Base-by-base conservation (phyloP, 345 rosid species). In the Trapa bicornis region DNA sequence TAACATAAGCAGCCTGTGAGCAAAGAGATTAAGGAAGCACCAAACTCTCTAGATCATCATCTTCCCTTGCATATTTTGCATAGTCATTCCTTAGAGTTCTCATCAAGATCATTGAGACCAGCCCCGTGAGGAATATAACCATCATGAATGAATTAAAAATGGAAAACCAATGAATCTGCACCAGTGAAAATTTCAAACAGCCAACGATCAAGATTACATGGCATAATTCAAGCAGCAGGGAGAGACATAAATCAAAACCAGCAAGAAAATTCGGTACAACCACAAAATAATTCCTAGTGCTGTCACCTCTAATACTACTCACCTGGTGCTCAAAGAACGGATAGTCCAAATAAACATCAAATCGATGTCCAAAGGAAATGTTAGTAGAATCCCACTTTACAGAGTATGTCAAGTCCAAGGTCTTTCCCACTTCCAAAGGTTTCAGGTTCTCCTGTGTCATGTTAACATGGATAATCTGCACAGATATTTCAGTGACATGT, bases 261-360 rank as follows among this genome's bases (percentile, higher is more conserved):
- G 38, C 6, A 35, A 35, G 37, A 12, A 65, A 13, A 13, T 16
- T 15, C 16, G 8, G 5, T 4, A 6, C 16, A 64, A 64, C 33
- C 16, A 37, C 50, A 65, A 42, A 41, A 1, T 22, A 42, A 65
- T 43, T 42, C 36, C 12, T 42, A 41, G 52, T n/a, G 36, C 33
- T 29, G 63, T 35, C 37, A 11, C 37, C 15, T 41, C 22, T 64
- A 64, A 37, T n/a, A 33, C 53, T 43, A 58, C 68, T 68, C 76
- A 91, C 97, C 97, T 91, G 97, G 71, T 91, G 97, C 78, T 91
- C 96, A 73, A 91, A 91, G 81, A 91, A 91, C 13, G 94, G 97
- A 75, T 91, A 84, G 75, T 91, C 97, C 79, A 91, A 78, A 74
- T 91, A 91, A 52, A 91, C 90, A 67, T 91, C 97, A 80, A 91